Evolutionary conservation across 2,329 filamentous ascomycete genomes (phyloP).

Genomic region (Pyrenochaeta sp.): DNA sequence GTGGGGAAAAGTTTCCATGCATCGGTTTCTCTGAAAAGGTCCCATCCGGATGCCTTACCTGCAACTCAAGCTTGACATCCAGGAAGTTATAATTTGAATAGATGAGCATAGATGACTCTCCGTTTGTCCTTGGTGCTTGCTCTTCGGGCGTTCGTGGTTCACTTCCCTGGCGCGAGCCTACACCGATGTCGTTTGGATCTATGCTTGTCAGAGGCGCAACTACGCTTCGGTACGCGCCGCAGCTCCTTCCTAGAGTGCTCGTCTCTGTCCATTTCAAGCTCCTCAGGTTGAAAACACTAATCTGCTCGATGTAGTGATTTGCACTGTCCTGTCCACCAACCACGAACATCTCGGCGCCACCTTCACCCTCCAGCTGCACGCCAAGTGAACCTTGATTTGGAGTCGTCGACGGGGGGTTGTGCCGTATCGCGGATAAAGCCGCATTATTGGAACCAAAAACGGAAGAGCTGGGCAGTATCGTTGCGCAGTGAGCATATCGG

Average conservation of each 20-base stretch:
- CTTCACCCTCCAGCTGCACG: slow-evolving; percentile 85
- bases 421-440: slow-evolving; percentile 83
- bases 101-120: slow-evolving; percentile 80
- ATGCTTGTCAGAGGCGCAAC: slow-evolving; percentile 80
- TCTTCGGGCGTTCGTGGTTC: slow-evolving; percentile 50
- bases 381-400: slow-evolving; percentile 89
- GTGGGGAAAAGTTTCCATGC: slow-evolving; percentile 85
- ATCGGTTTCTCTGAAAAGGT: slow-evolving; percentile 86
- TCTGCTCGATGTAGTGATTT: slow-evolving; percentile 99
- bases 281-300: slow-evolving; percentile 95
- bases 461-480: slow-evolving; percentile 86
- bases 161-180: slow-evolving; percentile 51
- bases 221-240: slow-evolving; percentile 94
- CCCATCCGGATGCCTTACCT: slow-evolving; percentile 85
- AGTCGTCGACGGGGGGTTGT: slow-evolving; percentile 83
- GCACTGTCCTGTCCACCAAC: slow-evolving; percentile 95
- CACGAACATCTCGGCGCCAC: slow-evolving; percentile 95
- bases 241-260: slow-evolving; percentile 85
- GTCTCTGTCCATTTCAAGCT: slow-evolving; percentile 96
- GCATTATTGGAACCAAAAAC: slow-evolving; percentile 85
- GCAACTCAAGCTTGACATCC: slow-evolving; percentile 93
- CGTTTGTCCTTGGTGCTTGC: slow-evolving; percentile 40
- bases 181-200: slow-evolving; percentile 71
- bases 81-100: slow-evolving; percentile 99
- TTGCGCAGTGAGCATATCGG: slow-evolving; percentile 94